Conservation (phyloP, 306 rosid species). For the Neltuma alba region DNA sequence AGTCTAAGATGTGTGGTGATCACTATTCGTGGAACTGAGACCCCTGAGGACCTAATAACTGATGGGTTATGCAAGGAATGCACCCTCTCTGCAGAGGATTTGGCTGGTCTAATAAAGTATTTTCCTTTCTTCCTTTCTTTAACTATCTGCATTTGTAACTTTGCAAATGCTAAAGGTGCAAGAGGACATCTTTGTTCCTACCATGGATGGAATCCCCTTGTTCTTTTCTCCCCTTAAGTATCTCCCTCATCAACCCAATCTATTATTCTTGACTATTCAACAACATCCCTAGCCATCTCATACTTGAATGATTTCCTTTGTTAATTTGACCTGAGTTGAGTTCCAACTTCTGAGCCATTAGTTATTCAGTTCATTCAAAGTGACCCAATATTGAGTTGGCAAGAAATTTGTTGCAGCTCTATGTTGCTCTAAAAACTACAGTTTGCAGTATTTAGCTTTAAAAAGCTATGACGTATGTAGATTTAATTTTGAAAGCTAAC, state of each 20-base stretch:
- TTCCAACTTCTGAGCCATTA: background rate
- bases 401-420: background rate
- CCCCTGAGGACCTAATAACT: constrained; percentile 92
- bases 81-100: constrained; percentile 66
- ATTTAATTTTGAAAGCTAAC: background rate
- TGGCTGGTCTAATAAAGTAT: constrained; percentile 85
- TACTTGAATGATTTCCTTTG: background rate
- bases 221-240: background rate
- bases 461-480: background rate
- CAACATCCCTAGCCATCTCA: background rate
- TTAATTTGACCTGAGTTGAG: background rate
- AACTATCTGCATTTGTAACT: background rate
- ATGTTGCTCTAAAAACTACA: background rate
- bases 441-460: constrained; percentile 1
- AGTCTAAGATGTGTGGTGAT: constrained; percentile 67
- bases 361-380: background rate
- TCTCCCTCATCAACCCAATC: background rate
- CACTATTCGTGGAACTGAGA: constrained; percentile 94
- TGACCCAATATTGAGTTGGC: background rate
- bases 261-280: background rate
- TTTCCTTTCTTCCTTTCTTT: constrained; percentile 36
- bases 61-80: constrained; percentile 87
- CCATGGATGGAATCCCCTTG: background rate
- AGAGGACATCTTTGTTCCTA: constrained; percentile 17
- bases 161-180: constrained; percentile 6